phyloP scores from a whole-genome alignment of 192 early-diverging fungal genomes.

The Coemansia sp. region DNA sequence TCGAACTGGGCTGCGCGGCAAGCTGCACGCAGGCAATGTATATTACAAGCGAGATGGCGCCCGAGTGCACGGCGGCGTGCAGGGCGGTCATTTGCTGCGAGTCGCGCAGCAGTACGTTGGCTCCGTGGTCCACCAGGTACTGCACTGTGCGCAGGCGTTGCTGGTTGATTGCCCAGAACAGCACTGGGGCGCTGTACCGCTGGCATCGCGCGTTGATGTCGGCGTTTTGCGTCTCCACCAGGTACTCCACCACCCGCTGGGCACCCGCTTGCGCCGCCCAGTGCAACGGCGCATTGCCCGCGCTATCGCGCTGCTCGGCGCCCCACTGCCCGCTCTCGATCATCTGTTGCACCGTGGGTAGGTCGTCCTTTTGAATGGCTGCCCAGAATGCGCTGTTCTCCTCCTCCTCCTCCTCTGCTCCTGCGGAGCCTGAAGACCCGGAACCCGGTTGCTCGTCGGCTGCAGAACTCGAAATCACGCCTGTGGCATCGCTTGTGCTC shows the following conservation, averaged over 20 bases:
- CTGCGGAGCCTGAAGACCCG: neutral
- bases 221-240: conserved; percentile 72
- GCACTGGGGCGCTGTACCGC: conserved; percentile 77
- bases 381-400: conserved; percentile 21
- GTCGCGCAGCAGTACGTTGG: conserved; percentile 69
- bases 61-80: conserved; percentile 86
- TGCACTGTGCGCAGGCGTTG: conserved; percentile 72
- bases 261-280: conserved; percentile 81
- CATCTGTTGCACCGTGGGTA: conserved; percentile 55
- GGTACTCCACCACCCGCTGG: conserved; percentile 65
- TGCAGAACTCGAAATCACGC: conserved; percentile 2
- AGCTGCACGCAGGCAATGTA: conserved; percentile 68
- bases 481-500: conserved; percentile 19
- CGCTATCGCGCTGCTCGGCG: conserved; percentile 59
- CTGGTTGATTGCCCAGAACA: conserved; percentile 89
- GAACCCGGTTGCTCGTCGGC: neutral
- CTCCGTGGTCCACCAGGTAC: conserved; percentile 73
- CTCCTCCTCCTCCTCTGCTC: neutral
- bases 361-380: conserved; percentile 70
- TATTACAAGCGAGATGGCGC: conserved; percentile 69
- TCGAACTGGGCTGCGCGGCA: conserved; percentile 56
- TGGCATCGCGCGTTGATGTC: conserved; percentile 72
- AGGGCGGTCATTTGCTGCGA: conserved; percentile 86
- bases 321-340: conserved; percentile 56
- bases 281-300: conserved; percentile 77